phyloP scores from a whole-genome alignment of 73 alveolate species.

The Paramecium sexaurelia region DNA sequence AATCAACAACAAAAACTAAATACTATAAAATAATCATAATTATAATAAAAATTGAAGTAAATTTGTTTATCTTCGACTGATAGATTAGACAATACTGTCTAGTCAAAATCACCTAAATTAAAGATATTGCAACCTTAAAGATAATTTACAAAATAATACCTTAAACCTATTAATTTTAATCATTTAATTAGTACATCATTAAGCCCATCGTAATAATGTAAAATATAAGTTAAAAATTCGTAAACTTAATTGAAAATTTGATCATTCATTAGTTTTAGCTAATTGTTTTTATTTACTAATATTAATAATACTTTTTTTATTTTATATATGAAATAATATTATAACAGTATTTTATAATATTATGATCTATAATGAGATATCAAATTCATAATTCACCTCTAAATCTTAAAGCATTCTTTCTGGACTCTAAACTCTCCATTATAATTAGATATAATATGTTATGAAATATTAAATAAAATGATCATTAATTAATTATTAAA shows the following conservation, averaged over 20 bases:
- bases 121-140: background rate
- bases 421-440: no score
- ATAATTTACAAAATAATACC: background rate
- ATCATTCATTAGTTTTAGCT: background rate
- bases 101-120: background rate
- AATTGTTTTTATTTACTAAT: no score
- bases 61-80: constrained; percentile 3
- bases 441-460: no score
- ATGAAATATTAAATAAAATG: no score
- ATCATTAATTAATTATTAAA: no score
- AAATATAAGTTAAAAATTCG: background rate
- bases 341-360: no score
- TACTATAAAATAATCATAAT: background rate
- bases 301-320: no score
- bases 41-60: background rate
- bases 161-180: background rate
- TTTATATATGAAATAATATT: no score
- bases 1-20: background rate
- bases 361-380: no score
- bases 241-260: background rate
- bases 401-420: no score
- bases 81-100: background rate
- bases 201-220: background rate
- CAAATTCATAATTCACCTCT: no score
- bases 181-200: background rate